Base-by-base conservation (phyloP, 768 basidiomycete species). In the Gymnopilus dilepis region DNA sequence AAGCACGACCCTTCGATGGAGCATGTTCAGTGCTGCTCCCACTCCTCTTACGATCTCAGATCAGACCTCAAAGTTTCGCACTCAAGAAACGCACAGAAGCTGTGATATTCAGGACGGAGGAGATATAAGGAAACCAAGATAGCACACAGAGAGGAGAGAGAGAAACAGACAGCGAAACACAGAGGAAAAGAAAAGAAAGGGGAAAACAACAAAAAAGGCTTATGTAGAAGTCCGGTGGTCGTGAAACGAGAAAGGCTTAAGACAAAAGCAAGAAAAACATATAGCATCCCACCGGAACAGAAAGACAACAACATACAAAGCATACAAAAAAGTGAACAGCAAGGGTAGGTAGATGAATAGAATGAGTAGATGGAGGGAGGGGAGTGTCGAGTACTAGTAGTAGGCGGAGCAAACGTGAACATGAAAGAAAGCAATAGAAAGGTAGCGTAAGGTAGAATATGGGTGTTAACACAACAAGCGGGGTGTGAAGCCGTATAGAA, bases 151-250 rank as follows among this genome's bases (percentile, higher is more conserved):
- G 41, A 50, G 41, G 24, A 24, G 33, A 50, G 48, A 37, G 38
- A 47, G 38, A 28, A 28, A 33, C 38, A 33, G 38, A 55, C 26
- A 50, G 28, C 37, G 34, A 57, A 33, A 55, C 22, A 56, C 31
- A 40, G 17, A 55, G 33, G 45, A 31, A 58, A 52, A 60, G 47
- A 60, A 42, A 21, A 60, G 41, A 54, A 57, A 17, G 15, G 31
- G 53, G 34, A 34, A 30, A 51, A 28, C 56, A 17, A 48, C 45
- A 40, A 37, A 42, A 61, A 40, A 60, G 22, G 55, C 54, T 55
- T 56, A 59, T 52, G 53, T 57, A 42, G 26, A 57, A 37, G 34
- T 37, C 34, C 34, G 34, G 41, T 54, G 58, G 24, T 41, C 24
- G 12, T 21, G 33, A 45, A 60, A 48, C 19, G 42, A 34, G 40